Base-by-base conservation (phyloP, 352 stramenopile genomes). In the Thraustochytrium sp. region DNA sequence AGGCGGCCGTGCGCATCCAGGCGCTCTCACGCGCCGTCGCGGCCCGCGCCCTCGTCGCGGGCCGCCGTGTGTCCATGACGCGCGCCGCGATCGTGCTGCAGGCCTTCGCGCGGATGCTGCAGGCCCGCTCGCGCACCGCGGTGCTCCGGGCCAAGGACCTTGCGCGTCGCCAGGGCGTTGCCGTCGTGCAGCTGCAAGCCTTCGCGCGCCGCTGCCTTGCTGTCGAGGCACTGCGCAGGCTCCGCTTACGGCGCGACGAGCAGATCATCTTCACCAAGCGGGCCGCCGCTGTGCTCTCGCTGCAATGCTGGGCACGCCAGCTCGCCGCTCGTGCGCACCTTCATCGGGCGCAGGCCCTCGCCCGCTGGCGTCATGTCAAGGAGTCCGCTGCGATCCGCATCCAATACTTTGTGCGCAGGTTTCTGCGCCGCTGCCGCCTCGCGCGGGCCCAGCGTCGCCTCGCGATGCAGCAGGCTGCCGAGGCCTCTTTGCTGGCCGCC, bases 331-430 rank as follows among this genome's bases (percentile, higher is more conserved):
- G 59, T 49, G 38, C 34, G 34, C n/a, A 37, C 5, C 8, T 72
- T 49, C 38, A 53, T 26, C 59, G 59, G 4, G 2, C 59, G 37
- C 38, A 44, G 13, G 5, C 4, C 11, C 59, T 72, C 2, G 59
- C 59, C 9, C 1, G 59, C 18, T 72, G 59, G 59, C 59, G 59
- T n/a, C 59, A 29, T 8, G 11, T 44, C 21, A 72, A 72, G 64
- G 64, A 62, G 26, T 37, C 46, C n/a, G 18, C 64, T 68, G 64
- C 64, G 5, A 77, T 77, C 29, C n/a, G n/a, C 21, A 61, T 77
- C 44, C 64, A 77, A 26, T 18, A 21, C 46, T 4, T 54, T 13
- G 42, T 77, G 5, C 64, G 64, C 11, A 9, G 64, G 16, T 77
- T 21, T 21, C 64, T 77, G 9, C 64, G 46, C 26, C 4, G 9